Percentiles rank a stretch among this genome's conserved stretches.
Conservation (phyloP, 1,284 basidiomycete species). For the Cutaneotrichosporon sp. region DNA sequence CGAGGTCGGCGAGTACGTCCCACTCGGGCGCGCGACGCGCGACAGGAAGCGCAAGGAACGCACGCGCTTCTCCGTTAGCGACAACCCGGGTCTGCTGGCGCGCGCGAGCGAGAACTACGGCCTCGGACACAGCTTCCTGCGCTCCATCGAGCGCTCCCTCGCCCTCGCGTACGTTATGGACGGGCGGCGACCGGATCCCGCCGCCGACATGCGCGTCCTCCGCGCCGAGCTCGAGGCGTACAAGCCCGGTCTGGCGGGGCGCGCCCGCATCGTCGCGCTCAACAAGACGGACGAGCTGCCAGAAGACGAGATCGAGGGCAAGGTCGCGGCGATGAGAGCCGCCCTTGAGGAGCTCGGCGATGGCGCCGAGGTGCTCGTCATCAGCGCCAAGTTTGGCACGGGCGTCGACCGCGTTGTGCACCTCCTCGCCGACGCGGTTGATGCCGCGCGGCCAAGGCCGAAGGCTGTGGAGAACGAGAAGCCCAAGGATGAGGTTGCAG, state of each 20-base stretch:
- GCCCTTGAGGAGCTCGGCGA: conserved; percentile 32
- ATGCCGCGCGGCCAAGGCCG: conserved; percentile 56
- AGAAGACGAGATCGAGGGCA: conserved; percentile 40
- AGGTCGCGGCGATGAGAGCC: conserved; percentile 53
- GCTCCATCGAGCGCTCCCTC: conserved; percentile 88
- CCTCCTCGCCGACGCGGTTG: conserved; percentile 67
- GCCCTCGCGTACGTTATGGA: conserved; percentile 93
- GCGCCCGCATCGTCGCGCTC: conserved; percentile 78
- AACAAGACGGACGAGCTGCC: conserved; percentile 90
- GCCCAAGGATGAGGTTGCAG: background rate
- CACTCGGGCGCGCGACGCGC: conserved; percentile 20
- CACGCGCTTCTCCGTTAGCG: conserved; percentile 91
- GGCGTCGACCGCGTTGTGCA: conserved; percentile 69
- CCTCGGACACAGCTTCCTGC: conserved; percentile 89
- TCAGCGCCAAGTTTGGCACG: conserved; percentile 77
- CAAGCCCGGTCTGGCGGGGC: conserved; percentile 71
- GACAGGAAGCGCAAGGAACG: conserved; percentile 56
- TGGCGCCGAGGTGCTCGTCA: conserved; percentile 67
- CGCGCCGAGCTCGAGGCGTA: conserved; percentile 82
- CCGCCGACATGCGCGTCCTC: conserved; percentile 72
- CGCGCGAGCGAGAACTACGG: conserved; percentile 86
- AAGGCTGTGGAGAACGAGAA: background rate
- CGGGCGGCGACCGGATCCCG: conserved; percentile 68
- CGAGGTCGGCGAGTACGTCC: conserved; percentile 35
- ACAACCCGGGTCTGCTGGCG: conserved; percentile 91